phyloP scores from a whole-genome alignment of 225 moss, liverwort and hornwort species.

The Climacium dendroides region DNA sequence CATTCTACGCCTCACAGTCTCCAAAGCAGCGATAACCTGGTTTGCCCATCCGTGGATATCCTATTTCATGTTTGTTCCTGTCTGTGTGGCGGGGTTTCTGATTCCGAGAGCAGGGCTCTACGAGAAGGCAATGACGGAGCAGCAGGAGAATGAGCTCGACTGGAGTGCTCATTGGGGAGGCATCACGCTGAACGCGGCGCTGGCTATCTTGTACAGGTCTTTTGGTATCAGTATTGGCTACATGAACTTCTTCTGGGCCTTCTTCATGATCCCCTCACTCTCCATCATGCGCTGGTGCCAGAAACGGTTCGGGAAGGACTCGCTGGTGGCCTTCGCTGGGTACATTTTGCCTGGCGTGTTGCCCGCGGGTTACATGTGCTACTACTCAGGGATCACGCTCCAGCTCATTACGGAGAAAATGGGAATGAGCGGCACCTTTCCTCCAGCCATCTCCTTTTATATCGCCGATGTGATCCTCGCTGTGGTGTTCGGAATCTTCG shows the following conservation, averaged over 20 bases:
- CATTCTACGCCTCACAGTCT: constrained; percentile 60
- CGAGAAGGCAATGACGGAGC: constrained; percentile 34
- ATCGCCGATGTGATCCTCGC: constrained; percentile 74
- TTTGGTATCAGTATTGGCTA: constrained; percentile 64
- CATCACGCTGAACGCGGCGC: constrained; percentile 42
- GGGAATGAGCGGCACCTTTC: constrained; percentile 90
- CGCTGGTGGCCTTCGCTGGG: constrained; percentile 49
- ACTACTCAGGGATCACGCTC: constrained; percentile 74
- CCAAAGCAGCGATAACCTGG: constrained; percentile 83
- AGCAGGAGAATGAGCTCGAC: constrained; percentile 57
- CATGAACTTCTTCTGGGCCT: constrained; percentile 85
- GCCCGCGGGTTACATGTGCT: constrained; percentile 77
- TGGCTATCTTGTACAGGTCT: constrained; percentile 31
- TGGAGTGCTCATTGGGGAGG: constrained; percentile 92
- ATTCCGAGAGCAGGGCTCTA: constrained; percentile 54
- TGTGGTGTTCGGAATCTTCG: constrained; percentile 48
- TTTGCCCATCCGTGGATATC: constrained; percentile 93
- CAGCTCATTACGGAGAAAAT: constrained; percentile 81
- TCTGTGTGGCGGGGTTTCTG: constrained; percentile 65
- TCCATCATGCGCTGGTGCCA: constrained; percentile 44
- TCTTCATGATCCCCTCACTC: constrained; percentile 65
- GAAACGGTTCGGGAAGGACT: constrained; percentile 58
- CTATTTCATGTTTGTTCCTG: constrained; percentile 70
- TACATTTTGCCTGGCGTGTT: constrained; percentile 60
- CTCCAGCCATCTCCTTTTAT: constrained; percentile 67